These are phyloP conservation scores for Pseudocercospora musae DNA, from an alignment of 2,329 filamentous ascomycete genomes.

Conservation along the genomic window DNA sequence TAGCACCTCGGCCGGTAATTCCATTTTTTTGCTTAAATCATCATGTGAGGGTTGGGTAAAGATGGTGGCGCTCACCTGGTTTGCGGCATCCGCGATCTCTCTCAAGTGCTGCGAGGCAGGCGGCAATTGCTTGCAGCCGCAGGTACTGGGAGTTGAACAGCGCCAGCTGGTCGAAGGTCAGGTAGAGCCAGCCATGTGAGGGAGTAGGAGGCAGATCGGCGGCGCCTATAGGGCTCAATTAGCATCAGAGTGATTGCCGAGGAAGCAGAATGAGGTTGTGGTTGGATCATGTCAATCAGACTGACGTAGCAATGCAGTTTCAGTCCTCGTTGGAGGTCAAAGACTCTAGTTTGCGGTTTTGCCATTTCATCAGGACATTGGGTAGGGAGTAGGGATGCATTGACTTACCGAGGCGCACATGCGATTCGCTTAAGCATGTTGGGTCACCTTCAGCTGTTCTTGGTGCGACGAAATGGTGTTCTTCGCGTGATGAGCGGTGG, in stretches of 20 bases:
- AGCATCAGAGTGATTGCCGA: background rate
- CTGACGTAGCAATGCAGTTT: conserved; percentile 31
- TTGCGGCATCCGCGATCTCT: background rate
- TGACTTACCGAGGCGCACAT: conserved; percentile 13
- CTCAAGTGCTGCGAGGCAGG: background rate
- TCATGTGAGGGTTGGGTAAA: conserved; percentile 16
- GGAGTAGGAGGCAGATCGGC: background rate
- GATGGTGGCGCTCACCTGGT: background rate
- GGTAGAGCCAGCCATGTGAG: background rate
- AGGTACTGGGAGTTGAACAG: conserved; percentile 4
- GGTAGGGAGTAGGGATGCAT: background rate
- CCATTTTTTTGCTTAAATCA: conserved; percentile 26
- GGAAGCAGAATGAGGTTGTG: background rate
- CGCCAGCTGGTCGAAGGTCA: background rate
- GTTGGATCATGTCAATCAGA: conserved; percentile 20
- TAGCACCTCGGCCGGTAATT: conserved; percentile 28
- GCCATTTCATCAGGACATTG: conserved; percentile 23
- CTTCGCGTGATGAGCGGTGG: background rate
- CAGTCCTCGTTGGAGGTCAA: conserved; percentile 28
- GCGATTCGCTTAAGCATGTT: background rate
- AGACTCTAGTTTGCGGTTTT: conserved; percentile 32
- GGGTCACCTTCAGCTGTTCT: too few species aligned
- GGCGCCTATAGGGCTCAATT: background rate
- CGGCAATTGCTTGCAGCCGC: conserved; percentile 3
- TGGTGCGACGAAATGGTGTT: background rate